Evolutionary conservation across 305 asterid species (phyloP).

Genomic region (Fraxinus greggii): DNA sequence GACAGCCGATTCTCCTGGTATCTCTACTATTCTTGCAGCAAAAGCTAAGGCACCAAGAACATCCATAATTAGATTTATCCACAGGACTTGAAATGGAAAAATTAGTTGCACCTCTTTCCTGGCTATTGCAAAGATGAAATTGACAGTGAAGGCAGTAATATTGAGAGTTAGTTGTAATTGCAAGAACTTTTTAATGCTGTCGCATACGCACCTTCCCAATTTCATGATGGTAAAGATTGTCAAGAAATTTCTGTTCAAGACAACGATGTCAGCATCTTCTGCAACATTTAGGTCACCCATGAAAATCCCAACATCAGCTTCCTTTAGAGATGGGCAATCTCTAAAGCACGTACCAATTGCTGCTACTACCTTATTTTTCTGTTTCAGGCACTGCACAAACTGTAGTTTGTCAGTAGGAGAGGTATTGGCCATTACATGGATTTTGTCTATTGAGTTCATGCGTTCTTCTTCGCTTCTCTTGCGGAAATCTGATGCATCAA

Average conservation of each 20-base stretch:
- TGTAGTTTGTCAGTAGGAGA: conserved; percentile 36
- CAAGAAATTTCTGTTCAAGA: conserved; percentile 14
- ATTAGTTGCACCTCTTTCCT: conserved; percentile 9
- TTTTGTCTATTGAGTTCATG: conserved; percentile 19
- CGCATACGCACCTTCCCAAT: conserved; percentile 31
- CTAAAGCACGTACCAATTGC: conserved; percentile 22
- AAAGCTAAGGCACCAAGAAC: conserved; percentile 32
- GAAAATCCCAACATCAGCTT: conserved; percentile 43
- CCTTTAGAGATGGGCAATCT: conserved; percentile 35
- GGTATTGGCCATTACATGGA: conserved; percentile 31
- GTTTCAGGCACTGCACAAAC: conserved; percentile 33
- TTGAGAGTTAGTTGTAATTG: conserved; percentile 34
- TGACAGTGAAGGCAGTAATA: conserved; percentile 33
- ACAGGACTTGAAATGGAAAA: conserved; percentile 36
- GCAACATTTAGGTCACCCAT: neutral
- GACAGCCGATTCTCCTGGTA: neutral
- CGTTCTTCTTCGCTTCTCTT: conserved; percentile 25
- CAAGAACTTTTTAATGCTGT: conserved; percentile 28
- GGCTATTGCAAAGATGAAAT: conserved; percentile 20
- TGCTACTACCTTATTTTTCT: conserved; percentile 27
- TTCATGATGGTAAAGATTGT: conserved; percentile 23
- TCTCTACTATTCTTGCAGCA: conserved; percentile 12
- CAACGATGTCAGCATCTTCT: conserved; percentile 23
- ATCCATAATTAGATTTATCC: conserved; percentile 38
- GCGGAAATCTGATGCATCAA: conserved; percentile 34